Percentiles rank a stretch among this genome's conserved stretches.
Evolutionary conservation across 2,329 filamentous ascomycete genomes (phyloP).

Genomic region (Paradendryphiella salina): DNA sequence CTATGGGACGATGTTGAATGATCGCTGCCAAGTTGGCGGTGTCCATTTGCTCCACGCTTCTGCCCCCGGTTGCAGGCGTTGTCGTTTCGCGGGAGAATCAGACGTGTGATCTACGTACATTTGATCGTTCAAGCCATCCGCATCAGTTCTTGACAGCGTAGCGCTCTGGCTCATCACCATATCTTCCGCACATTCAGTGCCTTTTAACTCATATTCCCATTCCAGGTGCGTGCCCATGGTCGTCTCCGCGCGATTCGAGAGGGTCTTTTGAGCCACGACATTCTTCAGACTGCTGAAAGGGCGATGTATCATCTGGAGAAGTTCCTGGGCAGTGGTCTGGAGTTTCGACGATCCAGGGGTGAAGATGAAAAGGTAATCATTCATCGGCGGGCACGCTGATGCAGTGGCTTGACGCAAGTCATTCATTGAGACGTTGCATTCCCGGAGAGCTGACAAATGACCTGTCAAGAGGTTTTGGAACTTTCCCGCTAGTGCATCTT

Average conservation of each 20-base stretch:
- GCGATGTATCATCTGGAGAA: slow-evolving; percentile 18
- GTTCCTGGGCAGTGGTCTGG: slow-evolving; percentile 13
- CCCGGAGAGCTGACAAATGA: slow-evolving; percentile 8
- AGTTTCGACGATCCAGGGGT: slow-evolving; percentile 12
- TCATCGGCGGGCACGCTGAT: neutral
- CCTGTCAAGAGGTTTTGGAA: slow-evolving; percentile 10
- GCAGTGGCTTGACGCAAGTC: neutral
- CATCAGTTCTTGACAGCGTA: neutral
- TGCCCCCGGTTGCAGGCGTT: neutral
- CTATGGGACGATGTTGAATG: neutral
- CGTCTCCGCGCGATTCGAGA: slow-evolving; percentile 10
- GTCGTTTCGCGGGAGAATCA: neutral
- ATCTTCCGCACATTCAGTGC: neutral
- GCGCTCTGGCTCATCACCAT: neutral
- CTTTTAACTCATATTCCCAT: slow-evolving; percentile 11
- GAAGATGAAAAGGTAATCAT: slow-evolving; percentile 17
- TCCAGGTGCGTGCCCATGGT: slow-evolving; percentile 14
- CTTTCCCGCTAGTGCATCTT: slow-evolving; percentile 6
- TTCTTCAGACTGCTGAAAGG: slow-evolving; percentile 14
- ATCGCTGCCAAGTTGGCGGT: slow-evolving; percentile 4
- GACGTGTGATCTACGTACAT: neutral
- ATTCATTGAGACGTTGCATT: neutral
- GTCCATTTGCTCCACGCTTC: slow-evolving; percentile 6
- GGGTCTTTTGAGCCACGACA: neutral
- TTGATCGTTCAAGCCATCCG: neutral